Percentiles rank a stretch among this genome's conserved stretches.
Conservation (phyloP, 2,329 filamentous ascomycete genomes). For the Alternaria brassicae region DNA sequence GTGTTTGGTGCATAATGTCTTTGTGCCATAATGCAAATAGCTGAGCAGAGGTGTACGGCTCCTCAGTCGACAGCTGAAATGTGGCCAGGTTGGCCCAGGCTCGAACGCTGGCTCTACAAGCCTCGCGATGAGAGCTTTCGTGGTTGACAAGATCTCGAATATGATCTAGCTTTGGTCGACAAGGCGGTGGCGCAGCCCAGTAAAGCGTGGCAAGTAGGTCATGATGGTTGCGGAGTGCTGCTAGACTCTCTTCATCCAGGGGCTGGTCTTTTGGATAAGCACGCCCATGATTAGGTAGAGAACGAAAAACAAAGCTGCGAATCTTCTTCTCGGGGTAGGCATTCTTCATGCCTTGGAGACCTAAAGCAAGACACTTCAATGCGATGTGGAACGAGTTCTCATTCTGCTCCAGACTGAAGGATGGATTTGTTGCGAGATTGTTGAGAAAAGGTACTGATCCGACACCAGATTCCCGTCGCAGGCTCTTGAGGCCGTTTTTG, state of each 20-base stretch:
- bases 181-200: slow-evolving; percentile 61
- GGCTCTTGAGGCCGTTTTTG: slow-evolving; percentile 58
- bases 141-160: slow-evolving; percentile 65
- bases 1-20: slow-evolving; percentile 60
- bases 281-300: slow-evolving; percentile 67
- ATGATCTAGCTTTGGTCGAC: slow-evolving; percentile 60
- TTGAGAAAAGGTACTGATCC: slow-evolving; percentile 64
- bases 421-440: slow-evolving; percentile 54
- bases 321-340: slow-evolving; percentile 62
- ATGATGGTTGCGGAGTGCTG: slow-evolving; percentile 67
- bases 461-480: slow-evolving; percentile 59
- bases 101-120: slow-evolving; percentile 64
- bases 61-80: slow-evolving; percentile 64
- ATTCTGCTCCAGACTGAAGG: slow-evolving; percentile 53
- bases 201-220: slow-evolving; percentile 67
- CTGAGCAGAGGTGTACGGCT: slow-evolving; percentile 54
- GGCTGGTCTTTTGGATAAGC: slow-evolving; percentile 65
- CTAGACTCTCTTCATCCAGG: slow-evolving; percentile 61
- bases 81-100: slow-evolving; percentile 64
- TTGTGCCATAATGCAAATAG: slow-evolving; percentile 63
- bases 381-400: slow-evolving; percentile 67
- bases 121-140: slow-evolving; percentile 64
- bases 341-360: slow-evolving; percentile 56
- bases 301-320: slow-evolving; percentile 63
- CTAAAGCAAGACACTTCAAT: slow-evolving; percentile 62